These are phyloP conservation scores for Brassica napus DNA, from an alignment of 345 rosid genomes.

Conservation along the genomic window DNA sequence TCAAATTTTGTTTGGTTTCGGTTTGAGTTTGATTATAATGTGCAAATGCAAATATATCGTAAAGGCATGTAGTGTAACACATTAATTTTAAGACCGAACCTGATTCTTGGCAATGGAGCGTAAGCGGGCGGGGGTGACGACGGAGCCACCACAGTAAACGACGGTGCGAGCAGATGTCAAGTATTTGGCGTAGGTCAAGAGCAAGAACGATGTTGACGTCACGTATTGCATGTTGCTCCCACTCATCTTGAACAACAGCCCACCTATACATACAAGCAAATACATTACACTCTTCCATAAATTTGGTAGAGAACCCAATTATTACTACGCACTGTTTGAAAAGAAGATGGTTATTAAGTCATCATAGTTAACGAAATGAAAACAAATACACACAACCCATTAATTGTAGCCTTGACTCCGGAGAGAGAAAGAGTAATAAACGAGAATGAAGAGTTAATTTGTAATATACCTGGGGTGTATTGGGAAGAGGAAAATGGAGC, in stretches of 20 bases:
- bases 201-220: conserved; percentile 57
- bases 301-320: not conserved
- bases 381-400: not conserved
- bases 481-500: conserved; percentile 72
- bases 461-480: conserved; percentile 73
- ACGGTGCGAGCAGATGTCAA: conserved; percentile 43
- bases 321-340: not conserved
- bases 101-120: conserved; percentile 51
- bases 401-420: not conserved
- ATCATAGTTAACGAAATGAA: not conserved
- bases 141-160: conserved; percentile 51
- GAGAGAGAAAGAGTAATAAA: not conserved
- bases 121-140: conserved; percentile 44
- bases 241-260: conserved; percentile 55
- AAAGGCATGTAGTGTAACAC: not conserved
- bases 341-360: not conserved
- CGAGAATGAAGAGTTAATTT: not conserved
- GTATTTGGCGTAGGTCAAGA: conserved; percentile 55
- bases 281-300: not conserved
- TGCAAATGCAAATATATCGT: not conserved
- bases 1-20: not conserved
- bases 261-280: conserved; percentile 48
- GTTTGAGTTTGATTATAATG: not conserved
- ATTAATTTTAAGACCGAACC: conserved; percentile 16
- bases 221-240: conserved; percentile 62